A percentile compares a stretch with the other conserved stretches of the same genome.
Evolutionary conservation across 345 rosid species (phyloP).

Genomic region (Toxicodendron radicans): DNA sequence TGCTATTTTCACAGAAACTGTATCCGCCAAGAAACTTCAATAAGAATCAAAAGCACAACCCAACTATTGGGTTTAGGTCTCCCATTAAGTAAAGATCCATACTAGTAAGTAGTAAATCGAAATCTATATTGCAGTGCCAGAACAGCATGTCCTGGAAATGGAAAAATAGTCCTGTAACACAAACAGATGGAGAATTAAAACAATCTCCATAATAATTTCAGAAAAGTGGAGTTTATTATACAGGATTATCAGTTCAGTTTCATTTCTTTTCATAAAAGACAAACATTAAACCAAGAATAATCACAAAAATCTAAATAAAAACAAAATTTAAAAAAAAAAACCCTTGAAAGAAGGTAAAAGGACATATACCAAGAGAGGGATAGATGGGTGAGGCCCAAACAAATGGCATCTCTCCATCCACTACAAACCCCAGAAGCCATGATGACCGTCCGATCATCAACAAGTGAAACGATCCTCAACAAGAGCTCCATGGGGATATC

Average conservation of each 20-base stretch:
- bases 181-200: neutral
- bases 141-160: neutral
- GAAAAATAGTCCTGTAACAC: neutral
- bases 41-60: neutral
- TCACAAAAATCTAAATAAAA: neutral
- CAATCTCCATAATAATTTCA: neutral
- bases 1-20: neutral
- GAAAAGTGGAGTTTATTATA: neutral
- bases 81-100: neutral
- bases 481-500: slow-evolving; percentile 89
- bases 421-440: slow-evolving; percentile 83
- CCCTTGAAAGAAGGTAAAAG: neutral
- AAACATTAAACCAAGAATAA: neutral
- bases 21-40: neutral
- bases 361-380: slow-evolving; percentile 72
- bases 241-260: neutral
- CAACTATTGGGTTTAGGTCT: neutral
- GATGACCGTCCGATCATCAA: slow-evolving; percentile 71
- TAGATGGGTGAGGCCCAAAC: slow-evolving; percentile 75
- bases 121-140: neutral
- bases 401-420: slow-evolving; percentile 91
- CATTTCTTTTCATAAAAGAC: too few relatives aligned
- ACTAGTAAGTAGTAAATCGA: neutral
- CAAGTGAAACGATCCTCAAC: slow-evolving; percentile 68
- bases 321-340: neutral